phyloP scores from a whole-genome alignment of 441 rosid genomes.

The Pelargonium citronellum region DNA sequence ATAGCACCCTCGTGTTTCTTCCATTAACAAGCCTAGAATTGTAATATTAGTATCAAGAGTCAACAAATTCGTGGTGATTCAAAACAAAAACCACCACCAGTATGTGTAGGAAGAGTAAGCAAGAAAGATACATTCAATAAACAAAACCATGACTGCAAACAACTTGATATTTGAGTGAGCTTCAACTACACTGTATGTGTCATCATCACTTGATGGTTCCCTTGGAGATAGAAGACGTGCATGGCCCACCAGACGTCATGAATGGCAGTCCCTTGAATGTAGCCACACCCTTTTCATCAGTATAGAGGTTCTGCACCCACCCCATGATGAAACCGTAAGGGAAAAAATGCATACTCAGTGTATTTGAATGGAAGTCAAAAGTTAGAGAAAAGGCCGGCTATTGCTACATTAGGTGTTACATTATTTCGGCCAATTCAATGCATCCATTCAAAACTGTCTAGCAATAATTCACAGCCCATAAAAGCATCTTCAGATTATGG shows the following conservation, averaged over 20 bases:
- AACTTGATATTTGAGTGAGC: not conserved
- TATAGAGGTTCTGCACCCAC: conserved; percentile 66
- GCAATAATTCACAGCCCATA: no score
- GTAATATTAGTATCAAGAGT: not conserved
- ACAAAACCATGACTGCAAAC: conserved; percentile 1
- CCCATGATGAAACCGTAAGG: conserved; percentile 7
- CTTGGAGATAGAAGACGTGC: conserved; percentile 64
- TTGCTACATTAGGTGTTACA: not conserved
- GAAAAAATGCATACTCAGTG: conserved; percentile 6
- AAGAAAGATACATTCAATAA: not conserved
- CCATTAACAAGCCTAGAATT: not conserved
- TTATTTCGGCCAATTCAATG: conserved; percentile 1
- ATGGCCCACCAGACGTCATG: conserved; percentile 84
- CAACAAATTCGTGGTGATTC: not conserved
- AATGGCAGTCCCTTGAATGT: conserved; percentile 85
- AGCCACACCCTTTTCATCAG: conserved; percentile 85
- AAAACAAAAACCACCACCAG: not conserved
- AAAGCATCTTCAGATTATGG: not conserved
- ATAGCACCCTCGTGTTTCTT: not conserved
- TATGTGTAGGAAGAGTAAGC: no score
- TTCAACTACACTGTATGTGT: not conserved
- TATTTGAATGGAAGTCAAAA: not conserved
- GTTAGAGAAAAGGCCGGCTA: not conserved
- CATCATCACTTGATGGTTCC: conserved; percentile 63
- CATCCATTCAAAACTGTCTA: not conserved